These are phyloP conservation scores for Penstemon newberryi DNA, from an alignment of 257 asterid genomes.

Conservation along the genomic window DNA sequence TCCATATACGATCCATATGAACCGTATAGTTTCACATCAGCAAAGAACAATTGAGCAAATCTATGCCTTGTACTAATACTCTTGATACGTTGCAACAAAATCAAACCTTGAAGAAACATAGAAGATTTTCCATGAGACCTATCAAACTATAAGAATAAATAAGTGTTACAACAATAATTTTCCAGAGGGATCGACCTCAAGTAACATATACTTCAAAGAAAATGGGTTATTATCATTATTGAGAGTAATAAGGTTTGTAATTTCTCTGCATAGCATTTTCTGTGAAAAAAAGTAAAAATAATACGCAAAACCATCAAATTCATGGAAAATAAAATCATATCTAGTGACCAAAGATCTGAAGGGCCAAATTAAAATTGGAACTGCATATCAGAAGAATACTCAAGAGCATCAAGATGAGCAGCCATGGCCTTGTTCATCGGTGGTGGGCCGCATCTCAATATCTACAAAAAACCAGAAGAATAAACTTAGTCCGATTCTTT, in stretches of 20 bases:
- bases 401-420: constrained; percentile 76
- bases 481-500: constrained; percentile 21
- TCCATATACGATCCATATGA: too few relatives aligned
- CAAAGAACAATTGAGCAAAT: too few relatives aligned
- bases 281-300: neutral
- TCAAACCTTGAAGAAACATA: neutral
- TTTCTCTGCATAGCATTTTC: constrained; percentile 13
- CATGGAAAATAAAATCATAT: constrained; percentile 9
- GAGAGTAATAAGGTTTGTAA: constrained; percentile 14
- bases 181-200: neutral
- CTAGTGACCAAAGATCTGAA: constrained; percentile 13
- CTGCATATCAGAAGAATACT: constrained; percentile 63
- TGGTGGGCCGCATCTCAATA: constrained; percentile 90
- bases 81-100: neutral
- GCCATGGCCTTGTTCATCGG: constrained; percentile 98
- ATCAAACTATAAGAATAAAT: neutral
- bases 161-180: neutral
- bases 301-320: constrained; percentile 1
- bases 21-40: too few relatives aligned
- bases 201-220: neutral
- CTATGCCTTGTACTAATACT: too few relatives aligned
- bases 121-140: too few relatives aligned
- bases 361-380: constrained; percentile 46
- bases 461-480: constrained; percentile 41
- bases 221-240: constrained; percentile 11